These are phyloP conservation scores for Lathyrus sativus DNA, from an alignment of 306 rosid genomes.

Conservation along the genomic window DNA sequence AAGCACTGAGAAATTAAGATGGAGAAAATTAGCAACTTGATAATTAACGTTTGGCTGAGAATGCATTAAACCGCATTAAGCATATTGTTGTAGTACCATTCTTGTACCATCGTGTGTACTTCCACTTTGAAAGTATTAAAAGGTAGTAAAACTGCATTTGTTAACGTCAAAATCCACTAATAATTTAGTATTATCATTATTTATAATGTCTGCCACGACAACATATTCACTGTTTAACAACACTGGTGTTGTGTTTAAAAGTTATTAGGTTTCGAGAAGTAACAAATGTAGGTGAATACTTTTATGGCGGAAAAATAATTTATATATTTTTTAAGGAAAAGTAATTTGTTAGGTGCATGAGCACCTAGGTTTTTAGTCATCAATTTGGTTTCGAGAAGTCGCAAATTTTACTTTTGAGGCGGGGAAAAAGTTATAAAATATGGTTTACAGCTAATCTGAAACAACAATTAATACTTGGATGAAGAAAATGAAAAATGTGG, in stretches of 20 bases:
- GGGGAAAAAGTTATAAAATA: no score
- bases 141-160: background rate
- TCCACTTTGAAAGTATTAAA: constrained; percentile 19
- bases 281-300: no score
- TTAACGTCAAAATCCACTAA: constrained; percentile 22
- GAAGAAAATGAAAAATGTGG: no score
- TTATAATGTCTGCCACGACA: constrained; percentile 27
- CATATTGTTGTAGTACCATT: constrained; percentile 10
- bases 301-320: no score
- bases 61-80: constrained; percentile 15
- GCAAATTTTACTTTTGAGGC: no score
- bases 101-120: constrained; percentile 39
- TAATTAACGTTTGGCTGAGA: constrained; percentile 15
- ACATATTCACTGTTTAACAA: background rate
- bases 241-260: background rate
- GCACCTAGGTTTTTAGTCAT: background rate
- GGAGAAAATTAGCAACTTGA: constrained; percentile 8
- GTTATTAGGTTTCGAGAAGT: no score
- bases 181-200: background rate
- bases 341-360: background rate
- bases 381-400: background rate
- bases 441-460: no score
- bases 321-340: background rate
- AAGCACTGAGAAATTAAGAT: constrained; percentile 1
- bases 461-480: no score